Conservation (phyloP, 2,329 filamentous ascomycete genomes). For the Alternaria brassicicola region DNA sequence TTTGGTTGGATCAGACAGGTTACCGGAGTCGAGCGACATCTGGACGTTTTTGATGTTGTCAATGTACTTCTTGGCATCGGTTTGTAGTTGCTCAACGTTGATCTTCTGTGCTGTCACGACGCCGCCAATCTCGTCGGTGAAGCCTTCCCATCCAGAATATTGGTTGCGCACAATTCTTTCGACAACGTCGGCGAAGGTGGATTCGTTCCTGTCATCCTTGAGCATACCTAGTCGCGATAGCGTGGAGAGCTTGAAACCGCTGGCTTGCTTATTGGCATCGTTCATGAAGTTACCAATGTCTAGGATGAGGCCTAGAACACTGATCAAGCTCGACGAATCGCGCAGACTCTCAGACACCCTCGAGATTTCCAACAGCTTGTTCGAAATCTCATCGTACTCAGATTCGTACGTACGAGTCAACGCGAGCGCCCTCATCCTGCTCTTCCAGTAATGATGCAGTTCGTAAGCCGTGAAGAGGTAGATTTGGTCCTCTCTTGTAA, state of each 20-base stretch:
- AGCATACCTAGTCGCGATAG: slow-evolving; percentile 93
- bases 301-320: slow-evolving; percentile 91
- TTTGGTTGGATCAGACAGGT: slow-evolving; percentile 93
- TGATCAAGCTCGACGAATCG: slow-evolving; percentile 92
- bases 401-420: slow-evolving; percentile 82
- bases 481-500: slow-evolving; percentile 94
- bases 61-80: slow-evolving; percentile 90
- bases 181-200: slow-evolving; percentile 91
- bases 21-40: slow-evolving; percentile 87
- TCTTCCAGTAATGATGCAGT: slow-evolving; percentile 98
- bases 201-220: slow-evolving; percentile 98
- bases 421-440: slow-evolving; percentile 87
- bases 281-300: slow-evolving; percentile 99
- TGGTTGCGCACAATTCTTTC: slow-evolving; percentile 96
- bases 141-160: slow-evolving; percentile 93
- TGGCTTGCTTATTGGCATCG: slow-evolving; percentile 97
- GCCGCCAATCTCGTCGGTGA: slow-evolving; percentile 80
- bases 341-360: slow-evolving; percentile 85
- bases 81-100: slow-evolving; percentile 89
- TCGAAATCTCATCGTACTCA: slow-evolving; percentile 90
- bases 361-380: slow-evolving; percentile 85
- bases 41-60: slow-evolving; percentile 95
- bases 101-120: slow-evolving; percentile 84
- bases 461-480: slow-evolving; percentile 93
- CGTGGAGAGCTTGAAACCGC: slow-evolving; percentile 96